Evolutionary conservation across 2,329 filamentous ascomycete species (phyloP).

Genomic region (Venturia pyrina): DNA sequence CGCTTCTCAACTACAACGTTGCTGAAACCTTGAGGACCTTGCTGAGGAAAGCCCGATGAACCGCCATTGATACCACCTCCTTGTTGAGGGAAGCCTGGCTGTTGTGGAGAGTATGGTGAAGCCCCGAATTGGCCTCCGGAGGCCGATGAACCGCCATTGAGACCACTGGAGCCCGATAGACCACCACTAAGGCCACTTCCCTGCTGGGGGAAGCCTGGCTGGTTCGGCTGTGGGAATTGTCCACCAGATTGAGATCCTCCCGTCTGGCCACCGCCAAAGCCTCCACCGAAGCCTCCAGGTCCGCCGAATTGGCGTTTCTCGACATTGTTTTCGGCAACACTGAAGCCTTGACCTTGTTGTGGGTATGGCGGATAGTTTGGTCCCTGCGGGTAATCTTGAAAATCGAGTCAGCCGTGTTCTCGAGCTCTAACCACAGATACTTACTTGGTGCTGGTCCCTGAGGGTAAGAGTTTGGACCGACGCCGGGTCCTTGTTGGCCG

Average conservation of each 20-base stretch:
- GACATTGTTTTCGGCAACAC: not conserved
- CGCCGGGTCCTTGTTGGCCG: not conserved
- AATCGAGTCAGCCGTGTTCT: not conserved
- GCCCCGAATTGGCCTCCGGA: not conserved
- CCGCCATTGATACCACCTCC: not conserved
- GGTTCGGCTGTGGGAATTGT: not conserved
- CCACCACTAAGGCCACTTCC: not conserved
- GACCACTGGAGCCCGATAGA: not conserved
- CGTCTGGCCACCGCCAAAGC: not conserved
- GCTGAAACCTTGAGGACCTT: not conserved
- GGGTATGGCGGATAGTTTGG: not conserved
- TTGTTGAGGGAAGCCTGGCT: not conserved
- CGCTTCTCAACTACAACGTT: not conserved
- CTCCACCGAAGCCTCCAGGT: not conserved
- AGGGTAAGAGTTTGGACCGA: not conserved
- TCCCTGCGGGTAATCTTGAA: not conserved
- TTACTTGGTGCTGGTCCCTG: not conserved
- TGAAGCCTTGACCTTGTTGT: not conserved
- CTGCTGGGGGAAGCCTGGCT: not conserved
- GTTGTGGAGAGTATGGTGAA: not conserved
- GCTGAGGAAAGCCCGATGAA: not conserved
- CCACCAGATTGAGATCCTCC: not conserved
- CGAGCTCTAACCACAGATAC: not conserved
- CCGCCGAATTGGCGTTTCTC: not conserved
- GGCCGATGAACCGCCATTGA: not conserved